Evolutionary conservation across 768 basidiomycete genomes (phyloP).

Genomic region (Pleurotus citrinopileatus): DNA sequence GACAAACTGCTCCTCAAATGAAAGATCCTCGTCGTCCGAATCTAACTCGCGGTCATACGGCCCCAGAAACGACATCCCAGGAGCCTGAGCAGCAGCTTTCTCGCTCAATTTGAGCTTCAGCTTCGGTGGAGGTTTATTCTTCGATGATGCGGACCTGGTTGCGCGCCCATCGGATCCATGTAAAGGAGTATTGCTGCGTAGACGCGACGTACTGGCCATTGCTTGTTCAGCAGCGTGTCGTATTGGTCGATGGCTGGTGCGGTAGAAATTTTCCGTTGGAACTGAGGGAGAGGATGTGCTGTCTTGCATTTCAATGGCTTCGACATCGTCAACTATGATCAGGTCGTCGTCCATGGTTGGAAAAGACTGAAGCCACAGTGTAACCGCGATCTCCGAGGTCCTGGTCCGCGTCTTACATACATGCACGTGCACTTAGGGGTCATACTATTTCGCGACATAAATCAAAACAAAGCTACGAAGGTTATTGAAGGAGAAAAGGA

Average conservation of each 20-base stretch:
- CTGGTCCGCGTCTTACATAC: too few relatives aligned
- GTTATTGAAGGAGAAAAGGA: too few relatives aligned
- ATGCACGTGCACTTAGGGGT: background rate
- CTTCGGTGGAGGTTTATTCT: slow-evolving; percentile 62
- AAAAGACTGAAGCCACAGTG: too few relatives aligned
- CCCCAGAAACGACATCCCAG: slow-evolving; percentile 86
- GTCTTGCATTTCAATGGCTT: slow-evolving; percentile 30
- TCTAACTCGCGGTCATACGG: slow-evolving; percentile 93
- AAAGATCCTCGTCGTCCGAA: slow-evolving; percentile 91
- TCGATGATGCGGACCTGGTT: slow-evolving; percentile 53
- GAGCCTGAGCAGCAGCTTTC: slow-evolving; percentile 75
- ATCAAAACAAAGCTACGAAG: too few relatives aligned
- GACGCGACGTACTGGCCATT: slow-evolving; percentile 12
- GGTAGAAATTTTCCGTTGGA: slow-evolving; percentile 12
- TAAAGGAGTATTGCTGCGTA: slow-evolving; percentile 14
- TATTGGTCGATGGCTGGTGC: slow-evolving; percentile 25
- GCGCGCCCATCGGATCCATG: slow-evolving; percentile 44
- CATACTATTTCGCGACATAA: too few relatives aligned
- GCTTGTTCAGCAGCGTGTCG: slow-evolving; percentile 13
- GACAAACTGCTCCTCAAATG: slow-evolving; percentile 97
- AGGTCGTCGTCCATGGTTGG: slow-evolving; percentile 55
- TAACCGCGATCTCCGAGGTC: too few relatives aligned
- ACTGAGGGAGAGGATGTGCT: slow-evolving; percentile 29
- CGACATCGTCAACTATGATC: slow-evolving; percentile 60
- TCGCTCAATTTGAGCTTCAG: slow-evolving; percentile 88